These are phyloP conservation scores for Cryphonectria parasitica DNA, from an alignment of 2,329 filamentous ascomycete genomes.

Conservation along the genomic window DNA sequence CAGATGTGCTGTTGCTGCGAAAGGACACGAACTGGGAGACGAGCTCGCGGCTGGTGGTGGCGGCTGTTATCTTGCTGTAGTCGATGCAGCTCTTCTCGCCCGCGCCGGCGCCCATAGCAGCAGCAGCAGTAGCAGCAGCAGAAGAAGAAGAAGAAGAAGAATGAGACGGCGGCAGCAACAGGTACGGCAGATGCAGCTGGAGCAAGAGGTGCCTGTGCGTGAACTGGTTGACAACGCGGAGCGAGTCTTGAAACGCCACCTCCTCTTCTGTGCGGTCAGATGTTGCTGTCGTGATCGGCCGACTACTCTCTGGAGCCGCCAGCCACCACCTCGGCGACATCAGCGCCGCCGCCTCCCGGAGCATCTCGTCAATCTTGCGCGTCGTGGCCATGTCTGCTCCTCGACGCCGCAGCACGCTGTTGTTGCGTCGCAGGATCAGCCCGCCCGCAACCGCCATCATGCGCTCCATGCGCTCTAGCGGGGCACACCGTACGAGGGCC, in stretches of 20 bases:
- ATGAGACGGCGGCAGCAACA: constrained; percentile 39
- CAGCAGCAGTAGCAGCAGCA: not conserved
- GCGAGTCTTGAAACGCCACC: constrained; percentile 37
- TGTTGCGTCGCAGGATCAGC: constrained; percentile 45
- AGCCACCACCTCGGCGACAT: constrained; percentile 51
- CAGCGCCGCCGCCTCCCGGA: constrained; percentile 41
- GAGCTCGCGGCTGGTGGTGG: constrained; percentile 48
- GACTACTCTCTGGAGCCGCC: constrained; percentile 29
- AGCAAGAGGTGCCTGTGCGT: constrained; percentile 47
- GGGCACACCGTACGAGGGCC: constrained; percentile 37
- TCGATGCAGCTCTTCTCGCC: constrained; percentile 34
- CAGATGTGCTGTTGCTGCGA: constrained; percentile 36
- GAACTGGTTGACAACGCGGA: constrained; percentile 47
- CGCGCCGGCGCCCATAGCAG: constrained; percentile 25
- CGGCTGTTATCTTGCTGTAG: constrained; percentile 45
- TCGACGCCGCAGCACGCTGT: constrained; percentile 33
- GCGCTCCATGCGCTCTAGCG: constrained; percentile 42
- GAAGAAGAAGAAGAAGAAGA: constrained; percentile 25
- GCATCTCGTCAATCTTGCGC: constrained; percentile 42
- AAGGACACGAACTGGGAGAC: constrained; percentile 45
- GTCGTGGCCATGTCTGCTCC: constrained; percentile 36
- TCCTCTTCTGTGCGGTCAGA: constrained; percentile 8
- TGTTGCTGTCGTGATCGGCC: not conserved
- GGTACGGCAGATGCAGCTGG: constrained; percentile 51
- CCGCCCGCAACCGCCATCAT: constrained; percentile 40